Percentiles rank a stretch among this genome's conserved stretches.
phyloP scores from a whole-genome alignment of 2,329 filamentous ascomycete genomes.

The Raffaelea ambrosiae region DNA sequence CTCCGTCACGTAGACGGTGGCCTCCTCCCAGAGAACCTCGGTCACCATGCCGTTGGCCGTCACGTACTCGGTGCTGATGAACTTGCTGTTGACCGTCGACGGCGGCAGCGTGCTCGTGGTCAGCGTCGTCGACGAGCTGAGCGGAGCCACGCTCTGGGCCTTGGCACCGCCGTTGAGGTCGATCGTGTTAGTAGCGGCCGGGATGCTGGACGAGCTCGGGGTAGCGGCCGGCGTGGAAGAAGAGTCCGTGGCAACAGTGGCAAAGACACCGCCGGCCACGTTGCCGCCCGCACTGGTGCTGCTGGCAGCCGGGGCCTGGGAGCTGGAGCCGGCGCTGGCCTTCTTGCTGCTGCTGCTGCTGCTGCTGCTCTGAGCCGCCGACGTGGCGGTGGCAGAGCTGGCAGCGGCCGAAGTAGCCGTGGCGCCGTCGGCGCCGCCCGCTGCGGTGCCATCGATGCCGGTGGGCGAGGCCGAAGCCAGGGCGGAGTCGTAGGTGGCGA shows the following conservation, averaged over 20 bases:
- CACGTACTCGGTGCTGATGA: constrained; percentile 28
- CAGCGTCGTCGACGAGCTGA: background rate
- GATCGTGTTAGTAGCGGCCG: background rate
- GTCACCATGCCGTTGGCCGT: constrained; percentile 42
- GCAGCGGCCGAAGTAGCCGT: background rate
- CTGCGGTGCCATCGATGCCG: constrained; percentile 8
- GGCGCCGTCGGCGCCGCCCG: constrained; percentile 1
- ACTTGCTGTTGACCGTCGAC: constrained; percentile 15
- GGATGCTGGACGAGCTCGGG: background rate
- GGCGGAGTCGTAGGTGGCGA: constrained; percentile 8
- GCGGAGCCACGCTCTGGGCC: background rate
- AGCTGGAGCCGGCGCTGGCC: background rate
- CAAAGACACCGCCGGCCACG: background rate
- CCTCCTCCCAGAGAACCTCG: constrained; percentile 50
- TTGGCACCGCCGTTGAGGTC: background rate
- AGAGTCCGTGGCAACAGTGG: background rate
- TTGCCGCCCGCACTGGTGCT: background rate
- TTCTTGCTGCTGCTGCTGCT: too few species aligned
- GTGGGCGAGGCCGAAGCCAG: background rate
- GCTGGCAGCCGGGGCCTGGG: constrained; percentile 7
- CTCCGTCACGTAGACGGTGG: constrained; percentile 40
- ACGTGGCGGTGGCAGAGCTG: background rate
- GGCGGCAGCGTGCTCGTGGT: constrained; percentile 12
- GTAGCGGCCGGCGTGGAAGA: background rate
- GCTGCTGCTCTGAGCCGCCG: too few species aligned